Conservation (phyloP, 257 asterid species). For the Vinca minor region DNA sequence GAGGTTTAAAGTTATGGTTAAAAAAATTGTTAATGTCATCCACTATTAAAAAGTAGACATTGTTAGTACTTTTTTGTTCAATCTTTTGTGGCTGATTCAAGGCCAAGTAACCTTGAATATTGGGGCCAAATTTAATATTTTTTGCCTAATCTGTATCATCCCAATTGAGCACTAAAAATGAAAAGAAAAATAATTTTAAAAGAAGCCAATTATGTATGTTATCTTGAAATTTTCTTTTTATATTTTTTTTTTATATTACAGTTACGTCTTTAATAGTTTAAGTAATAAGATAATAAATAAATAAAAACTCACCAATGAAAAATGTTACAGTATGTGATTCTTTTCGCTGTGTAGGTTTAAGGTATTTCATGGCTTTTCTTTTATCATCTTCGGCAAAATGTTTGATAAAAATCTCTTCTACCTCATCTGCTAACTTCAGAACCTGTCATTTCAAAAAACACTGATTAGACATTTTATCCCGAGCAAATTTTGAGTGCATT, state of each 20-base stretch:
- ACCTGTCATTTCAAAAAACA: conserved; percentile 45
- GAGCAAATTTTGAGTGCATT: too few species aligned
- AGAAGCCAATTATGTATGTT: too few species aligned
- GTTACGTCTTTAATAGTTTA: too few species aligned
- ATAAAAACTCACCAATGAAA: conserved; percentile 67
- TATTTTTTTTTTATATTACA: too few species aligned
- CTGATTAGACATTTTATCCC: too few species aligned
- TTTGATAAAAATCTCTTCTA: conserved; percentile 67
- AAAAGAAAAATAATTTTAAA: conserved; percentile 8
- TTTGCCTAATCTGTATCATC: background rate
- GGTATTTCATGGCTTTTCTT: conserved; percentile 84
- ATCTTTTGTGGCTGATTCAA: conserved; percentile 39
- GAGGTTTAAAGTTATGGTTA: conserved; percentile 19
- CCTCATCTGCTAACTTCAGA: conserved; percentile 69
- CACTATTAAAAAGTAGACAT: conserved; percentile 42
- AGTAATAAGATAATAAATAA: too few species aligned
- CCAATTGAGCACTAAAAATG: too few species aligned
- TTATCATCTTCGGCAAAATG: conserved; percentile 71
- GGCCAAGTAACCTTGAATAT: conserved; percentile 22
- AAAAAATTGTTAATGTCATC: conserved; percentile 26
- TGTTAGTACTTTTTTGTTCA: conserved; percentile 12
- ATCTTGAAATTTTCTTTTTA: too few species aligned
- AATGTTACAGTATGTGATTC: conserved; percentile 79
- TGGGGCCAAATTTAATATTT: conserved; percentile 14
- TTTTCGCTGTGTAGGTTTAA: conserved; percentile 60